Evolutionary conservation across 2,329 filamentous ascomycete species (phyloP).

Genomic region (Monosporascus sp.): DNA sequence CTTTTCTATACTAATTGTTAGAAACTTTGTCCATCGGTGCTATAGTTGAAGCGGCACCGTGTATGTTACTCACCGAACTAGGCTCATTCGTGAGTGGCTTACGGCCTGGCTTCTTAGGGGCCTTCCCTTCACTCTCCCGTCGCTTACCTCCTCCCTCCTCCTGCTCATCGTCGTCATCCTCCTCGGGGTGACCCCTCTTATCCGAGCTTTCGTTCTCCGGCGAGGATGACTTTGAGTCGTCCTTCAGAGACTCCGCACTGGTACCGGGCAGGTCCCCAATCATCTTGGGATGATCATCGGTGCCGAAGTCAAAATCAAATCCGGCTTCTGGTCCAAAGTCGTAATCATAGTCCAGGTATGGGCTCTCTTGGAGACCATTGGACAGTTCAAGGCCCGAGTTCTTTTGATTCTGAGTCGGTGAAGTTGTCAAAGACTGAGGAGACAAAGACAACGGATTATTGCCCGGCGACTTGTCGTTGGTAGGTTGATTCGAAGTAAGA

Average conservation of each 20-base stretch:
- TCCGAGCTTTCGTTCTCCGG: constrained; percentile 56
- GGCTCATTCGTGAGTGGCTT: constrained; percentile 95
- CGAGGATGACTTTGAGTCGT: constrained; percentile 49
- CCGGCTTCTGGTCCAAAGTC: constrained; percentile 68
- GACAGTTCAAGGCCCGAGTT: constrained; percentile 37
- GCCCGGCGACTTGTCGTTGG: constrained; percentile 26
- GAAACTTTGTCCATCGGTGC: constrained; percentile 4
- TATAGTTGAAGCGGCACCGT: constrained; percentile 6
- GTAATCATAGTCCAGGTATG: constrained; percentile 77
- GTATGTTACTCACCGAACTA: constrained; percentile 69
- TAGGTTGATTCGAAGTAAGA: constrained; percentile 62
- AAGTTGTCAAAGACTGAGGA: constrained; percentile 43
- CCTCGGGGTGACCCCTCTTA: constrained; percentile 69
- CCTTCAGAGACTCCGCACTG: constrained; percentile 23
- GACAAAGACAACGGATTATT: constrained; percentile 38
- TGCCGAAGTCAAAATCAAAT: constrained; percentile 66
- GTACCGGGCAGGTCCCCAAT: constrained; percentile 68
- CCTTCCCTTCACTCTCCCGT: constrained; percentile 76
- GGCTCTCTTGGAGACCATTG: constrained; percentile 63
- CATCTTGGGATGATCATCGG: constrained; percentile 55
- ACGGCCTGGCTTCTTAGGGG: constrained; percentile 89
- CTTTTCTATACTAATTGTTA: constrained; percentile 60
- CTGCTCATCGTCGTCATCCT: constrained; percentile 59
- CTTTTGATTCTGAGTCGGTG: constrained; percentile 37
- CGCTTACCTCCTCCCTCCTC: constrained; percentile 54